phyloP scores from a whole-genome alignment of 2,329 filamentous ascomycete species.

The Botrytis deweyae region DNA sequence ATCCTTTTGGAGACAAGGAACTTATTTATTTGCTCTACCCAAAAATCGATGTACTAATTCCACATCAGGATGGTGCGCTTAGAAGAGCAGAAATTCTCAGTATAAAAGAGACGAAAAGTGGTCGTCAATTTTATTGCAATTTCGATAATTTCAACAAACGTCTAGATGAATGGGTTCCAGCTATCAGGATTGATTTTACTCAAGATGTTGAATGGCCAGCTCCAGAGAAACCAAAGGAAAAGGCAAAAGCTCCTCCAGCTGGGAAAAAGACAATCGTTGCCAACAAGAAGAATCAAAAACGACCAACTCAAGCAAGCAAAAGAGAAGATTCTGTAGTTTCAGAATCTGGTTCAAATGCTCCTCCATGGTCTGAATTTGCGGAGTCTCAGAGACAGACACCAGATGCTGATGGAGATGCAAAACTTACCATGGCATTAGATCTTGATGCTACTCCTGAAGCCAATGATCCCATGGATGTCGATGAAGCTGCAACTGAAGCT shows the following conservation, averaged over 20 bases:
- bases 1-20: neutral
- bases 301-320: conserved; percentile 32
- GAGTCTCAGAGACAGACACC: conserved; percentile 36
- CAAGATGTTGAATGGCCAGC: conserved; percentile 96
- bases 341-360: conserved; percentile 36
- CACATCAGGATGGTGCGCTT: conserved; percentile 69
- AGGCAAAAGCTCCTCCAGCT: conserved; percentile 62
- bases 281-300: conserved; percentile 46
- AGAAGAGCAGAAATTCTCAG: conserved; percentile 96
- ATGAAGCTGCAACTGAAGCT: conserved; percentile 47
- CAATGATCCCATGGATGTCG: conserved; percentile 51
- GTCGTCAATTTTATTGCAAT: conserved; percentile 50
- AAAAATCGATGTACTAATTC: conserved; percentile 29
- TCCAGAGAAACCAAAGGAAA: conserved; percentile 73
- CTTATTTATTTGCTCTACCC: conserved; percentile 18
- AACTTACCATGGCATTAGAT: conserved; percentile 31
- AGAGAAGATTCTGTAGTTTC: conserved; percentile 39
- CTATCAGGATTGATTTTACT: conserved; percentile 77
- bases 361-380: conserved; percentile 37
- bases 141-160: conserved; percentile 40
- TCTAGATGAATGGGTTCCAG: conserved; percentile 76
- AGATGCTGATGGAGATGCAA: conserved; percentile 35
- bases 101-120: conserved; percentile 85
- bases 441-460: conserved; percentile 37
- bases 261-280: conserved; percentile 43